Evolutionary conservation across 176 grass and related monocot species (phyloP), one percentile per base, ranked within the genome.

Genomic region (Calamus simplicifolius): DNA sequence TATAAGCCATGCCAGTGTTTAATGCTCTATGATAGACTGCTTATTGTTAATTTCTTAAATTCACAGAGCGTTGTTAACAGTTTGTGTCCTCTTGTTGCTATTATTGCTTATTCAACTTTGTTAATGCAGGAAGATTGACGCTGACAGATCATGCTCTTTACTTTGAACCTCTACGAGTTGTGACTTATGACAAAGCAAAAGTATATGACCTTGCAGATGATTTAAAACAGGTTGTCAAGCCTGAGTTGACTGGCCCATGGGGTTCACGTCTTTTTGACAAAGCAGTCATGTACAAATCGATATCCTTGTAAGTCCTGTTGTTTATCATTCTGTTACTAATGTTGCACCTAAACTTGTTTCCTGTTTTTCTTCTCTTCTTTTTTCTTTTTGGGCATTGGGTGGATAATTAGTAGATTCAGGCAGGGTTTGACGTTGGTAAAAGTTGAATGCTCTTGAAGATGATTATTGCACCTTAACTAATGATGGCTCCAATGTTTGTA

Each of bases 261-360:
- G 92, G 92, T 67, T 97, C 92, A 62, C 87, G 92, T 49, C 83
- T 97, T 68, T 97, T 91, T 82, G 92, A 97, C 73, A 97, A 97
- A 79, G 92, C 92, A 1, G 81, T 97, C 55, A 97, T 97, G 92
- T 97, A 97, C 67, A 97, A 88, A 77, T 90, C 92, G 52, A 69
- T 74, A 59, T 76, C 81, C 29, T 71, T 96, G 91, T 96, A 78
- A 90, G 91, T 67, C 17, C 80, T 31, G 4, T 68, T 28, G 10
- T 57, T 56, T 55, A 50, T 19, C 25, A 58, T 28, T 19, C 57
- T 63, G 35, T 29, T 53, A 52, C 19, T 17, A 64, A 57, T 62
- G 69, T 23, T 62, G 28, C 19, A 52, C 52, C 16, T 35, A 18
- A n/a, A 16, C 16, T 43, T 43, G 8, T 8, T 43, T 43, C 8